Conservation (phyloP, 129 eudicot genomes). For the Scalesia atractyloides region DNA sequence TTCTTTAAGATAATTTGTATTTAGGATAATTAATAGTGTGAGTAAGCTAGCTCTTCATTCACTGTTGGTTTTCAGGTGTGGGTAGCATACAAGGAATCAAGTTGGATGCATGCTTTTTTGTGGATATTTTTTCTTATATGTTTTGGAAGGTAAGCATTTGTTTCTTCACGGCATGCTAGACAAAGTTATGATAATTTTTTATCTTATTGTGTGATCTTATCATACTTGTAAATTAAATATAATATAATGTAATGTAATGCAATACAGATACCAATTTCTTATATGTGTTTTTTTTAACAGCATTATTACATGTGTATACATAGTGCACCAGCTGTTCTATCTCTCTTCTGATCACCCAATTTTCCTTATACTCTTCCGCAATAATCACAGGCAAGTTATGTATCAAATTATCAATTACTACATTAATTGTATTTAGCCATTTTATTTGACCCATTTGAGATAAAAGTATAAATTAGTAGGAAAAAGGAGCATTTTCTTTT, state of each 20-base stretch:
- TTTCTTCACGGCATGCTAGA: not conserved
- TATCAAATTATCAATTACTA: not conserved
- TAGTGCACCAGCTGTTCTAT: constrained; percentile 18
- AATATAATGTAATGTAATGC: too few species aligned
- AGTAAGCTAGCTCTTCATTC: too few species aligned
- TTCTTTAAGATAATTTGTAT: not conserved
- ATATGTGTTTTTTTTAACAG: constrained; percentile 11
- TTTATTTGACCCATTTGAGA: not conserved
- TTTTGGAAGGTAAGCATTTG: constrained; percentile 7
- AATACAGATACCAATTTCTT: not conserved
- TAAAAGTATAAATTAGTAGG: not conserved
- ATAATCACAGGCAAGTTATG: constrained; percentile 19
- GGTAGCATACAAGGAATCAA: constrained; percentile 17
- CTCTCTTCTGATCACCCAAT: constrained; percentile 21
- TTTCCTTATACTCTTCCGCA: constrained; percentile 27
- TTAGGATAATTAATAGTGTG: not conserved
- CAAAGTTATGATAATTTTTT: not conserved
- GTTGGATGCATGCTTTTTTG: not conserved
- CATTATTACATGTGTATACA: constrained; percentile 25
- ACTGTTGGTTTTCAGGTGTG: constrained; percentile 7
- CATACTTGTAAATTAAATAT: not conserved
- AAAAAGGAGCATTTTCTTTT: not conserved
- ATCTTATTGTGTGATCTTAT: not conserved
- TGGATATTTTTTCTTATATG: constrained; percentile 15
- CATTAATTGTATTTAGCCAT: not conserved